Evolutionary conservation across 1,284 basidiomycete species (phyloP).

Genomic region (Apiotrichum mycotoxinovorans): DNA sequence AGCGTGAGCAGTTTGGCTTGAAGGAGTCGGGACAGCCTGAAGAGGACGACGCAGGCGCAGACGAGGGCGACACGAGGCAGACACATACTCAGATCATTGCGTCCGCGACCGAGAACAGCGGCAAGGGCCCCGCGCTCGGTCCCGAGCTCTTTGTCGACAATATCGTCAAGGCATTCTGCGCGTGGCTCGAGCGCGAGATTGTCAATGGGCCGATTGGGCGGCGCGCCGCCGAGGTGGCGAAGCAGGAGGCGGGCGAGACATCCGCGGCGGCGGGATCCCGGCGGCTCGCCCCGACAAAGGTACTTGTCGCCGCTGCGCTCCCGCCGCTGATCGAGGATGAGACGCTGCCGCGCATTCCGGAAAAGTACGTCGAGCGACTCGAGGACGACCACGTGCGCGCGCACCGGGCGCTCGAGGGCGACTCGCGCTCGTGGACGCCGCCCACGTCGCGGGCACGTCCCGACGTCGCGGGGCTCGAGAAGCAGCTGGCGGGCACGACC

Average conservation of each 20-base stretch:
- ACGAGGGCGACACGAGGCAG: background rate
- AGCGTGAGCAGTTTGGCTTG: background rate
- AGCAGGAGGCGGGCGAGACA: background rate
- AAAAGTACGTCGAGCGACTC: conserved; percentile 42
- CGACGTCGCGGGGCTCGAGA: conserved; percentile 1
- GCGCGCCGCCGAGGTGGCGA: conserved; percentile 13
- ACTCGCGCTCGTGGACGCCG: conserved; percentile 20
- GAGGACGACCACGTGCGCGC: conserved; percentile 21
- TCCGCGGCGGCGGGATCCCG: background rate
- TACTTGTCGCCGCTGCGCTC: conserved; percentile 38
- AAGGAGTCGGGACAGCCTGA: background rate
- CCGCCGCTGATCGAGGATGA: conserved; percentile 44
- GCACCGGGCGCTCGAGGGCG: conserved; percentile 15
- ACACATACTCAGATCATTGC: conserved; percentile 24
- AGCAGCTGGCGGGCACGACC: background rate
- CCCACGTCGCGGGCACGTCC: no score
- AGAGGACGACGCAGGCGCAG: background rate
- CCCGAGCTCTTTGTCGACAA: conserved; percentile 38
- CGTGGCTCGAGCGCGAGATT: conserved; percentile 40
- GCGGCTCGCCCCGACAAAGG: conserved; percentile 15
- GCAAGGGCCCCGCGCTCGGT: conserved; percentile 38
- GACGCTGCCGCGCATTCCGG: conserved; percentile 36
- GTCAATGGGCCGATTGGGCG: conserved; percentile 40
- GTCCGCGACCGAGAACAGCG: conserved; percentile 36
- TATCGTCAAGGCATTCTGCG: conserved; percentile 33